Percentiles rank a stretch among this genome's conserved stretches.
These are phyloP conservation scores for Chlamydomonas sp. DNA, from an alignment of 139 green algal genomes.

Conservation along the genomic window DNA sequence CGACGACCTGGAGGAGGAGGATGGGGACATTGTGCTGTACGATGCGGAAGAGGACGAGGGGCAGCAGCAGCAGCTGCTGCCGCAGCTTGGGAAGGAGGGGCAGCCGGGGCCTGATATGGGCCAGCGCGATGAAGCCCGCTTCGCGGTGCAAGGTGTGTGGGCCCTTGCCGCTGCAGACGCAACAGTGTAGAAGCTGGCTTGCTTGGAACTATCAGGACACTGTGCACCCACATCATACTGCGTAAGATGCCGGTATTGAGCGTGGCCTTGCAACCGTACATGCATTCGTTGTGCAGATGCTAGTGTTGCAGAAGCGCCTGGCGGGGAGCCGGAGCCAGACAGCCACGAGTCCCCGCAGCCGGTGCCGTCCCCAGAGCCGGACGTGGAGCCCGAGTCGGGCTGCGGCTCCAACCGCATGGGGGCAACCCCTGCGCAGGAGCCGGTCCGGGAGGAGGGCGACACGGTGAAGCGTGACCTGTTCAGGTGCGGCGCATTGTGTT, in stretches of 20 bases:
- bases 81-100: background rate
- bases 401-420: slow-evolving; percentile 12
- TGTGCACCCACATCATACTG: background rate
- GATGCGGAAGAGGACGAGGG: slow-evolving; percentile 5
- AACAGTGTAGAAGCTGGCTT: background rate
- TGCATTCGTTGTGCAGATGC: no score
- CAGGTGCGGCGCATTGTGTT: slow-evolving; percentile 22
- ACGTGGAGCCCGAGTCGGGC: background rate
- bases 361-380: background rate
- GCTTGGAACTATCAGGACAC: background rate
- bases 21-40: slow-evolving; percentile 39
- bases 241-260: background rate
- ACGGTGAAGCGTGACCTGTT: slow-evolving; percentile 40
- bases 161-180: background rate
- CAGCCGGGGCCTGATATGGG: background rate
- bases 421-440: background rate
- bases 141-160: background rate
- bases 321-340: no score
- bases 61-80: background rate
- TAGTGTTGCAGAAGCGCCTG: no score
- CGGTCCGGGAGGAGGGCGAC: background rate
- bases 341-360: background rate
- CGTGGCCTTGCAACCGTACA: background rate
- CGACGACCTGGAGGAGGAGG: slow-evolving; percentile 28
- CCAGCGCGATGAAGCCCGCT: background rate